Evolutionary conservation across 345 rosid species (phyloP), one percentile per base, ranked within the genome.

Genomic region (Fremontodendron californicum): DNA sequence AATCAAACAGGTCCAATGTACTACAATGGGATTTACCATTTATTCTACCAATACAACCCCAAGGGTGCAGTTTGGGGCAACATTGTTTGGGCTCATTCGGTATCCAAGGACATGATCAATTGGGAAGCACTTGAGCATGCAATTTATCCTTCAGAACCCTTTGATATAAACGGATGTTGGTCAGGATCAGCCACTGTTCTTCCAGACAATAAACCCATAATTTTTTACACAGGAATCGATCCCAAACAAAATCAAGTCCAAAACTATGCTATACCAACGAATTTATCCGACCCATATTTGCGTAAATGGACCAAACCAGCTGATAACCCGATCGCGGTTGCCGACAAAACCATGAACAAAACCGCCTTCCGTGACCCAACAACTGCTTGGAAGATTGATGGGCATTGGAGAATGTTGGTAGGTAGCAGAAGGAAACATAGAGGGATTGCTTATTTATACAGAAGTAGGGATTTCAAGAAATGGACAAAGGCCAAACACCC

Each of bases 21-120:
- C 79, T 92, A 84, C 85, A 91, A 92, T 68, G 99, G 99, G 5
- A 4, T 86, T 0, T 96, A 96, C 78, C 99, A 93, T 75, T 75
- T 96, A 0, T 96, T 96, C 85, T 96, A 96, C 75, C 99, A 96
- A 48, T 93, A 93, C 75, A 95, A 95, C 57, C 92, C 99, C n/a
- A 84, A 90, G 51, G 92, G 97, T 23, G 88, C 97, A 2, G 97
- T 93, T 1, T 96, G 98, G 98, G 98, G 98, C 23, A 90, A 93
- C 82, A 93, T 93, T 6, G 90, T 96, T 0, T 96, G 99, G 99
- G 99, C 97, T 5, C 99, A 96, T 80, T 96, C 98, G 0, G 93
- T 92, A 0, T 96, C 99, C 0, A 90, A 69, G 73, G 99, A 96
- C 77, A 78, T 96, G 78, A 75, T 96, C 71, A 96, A 88, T 42